Evolutionary conservation across 2,329 filamentous ascomycete species (phyloP), one percentile per base, ranked within the genome.

Genomic region (Diaporthe citri): DNA sequence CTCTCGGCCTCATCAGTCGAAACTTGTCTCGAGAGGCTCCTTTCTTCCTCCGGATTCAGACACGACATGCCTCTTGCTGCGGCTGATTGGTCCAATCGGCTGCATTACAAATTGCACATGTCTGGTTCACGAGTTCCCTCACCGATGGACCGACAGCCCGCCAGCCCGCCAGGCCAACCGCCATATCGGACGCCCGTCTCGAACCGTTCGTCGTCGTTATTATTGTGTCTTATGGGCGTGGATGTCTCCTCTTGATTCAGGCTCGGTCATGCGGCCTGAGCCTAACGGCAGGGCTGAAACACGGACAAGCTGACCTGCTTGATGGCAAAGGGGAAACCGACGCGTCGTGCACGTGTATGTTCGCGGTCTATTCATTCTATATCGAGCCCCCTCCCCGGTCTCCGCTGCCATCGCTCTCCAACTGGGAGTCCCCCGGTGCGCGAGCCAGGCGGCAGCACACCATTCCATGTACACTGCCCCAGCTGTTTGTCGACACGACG

Each of bases 181-280:
- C 10, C 46, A 59, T 13, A 73, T 70, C 52, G 46, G 72, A 74
- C 52, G 72, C 41, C 15, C 56, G 72, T 74, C 56, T 74, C 66
- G 72, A 74, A 71, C 60, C 48, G 60, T 69, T 73, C 55, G 64
- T 59, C 55, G 28, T 10, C 15, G 67, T 43, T 57, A 48, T 64
- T 62, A 52, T 62, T 31, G 22, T 52, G 2, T 43, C 43, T 15
- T 34, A 55, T 52, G 22, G 28, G 62, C 62, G 43, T 67, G 62
- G 62, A 67, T 51, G 46, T 20, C 22, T 36, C 31, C 46, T 41
- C 46, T 64, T 64, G 46, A 52, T 28, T 28, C 64, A 52, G 46
- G n/a, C 46, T 67, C 48, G 46, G 31, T 67, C 64, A 67, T 67
- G 64, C 64, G 46, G 64, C 64, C 64, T 67, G 64, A 52, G 64